These are phyloP conservation scores for Rhytidhysteron rufulum DNA, from an alignment of 2,329 filamentous ascomycete genomes.

Conservation along the genomic window DNA sequence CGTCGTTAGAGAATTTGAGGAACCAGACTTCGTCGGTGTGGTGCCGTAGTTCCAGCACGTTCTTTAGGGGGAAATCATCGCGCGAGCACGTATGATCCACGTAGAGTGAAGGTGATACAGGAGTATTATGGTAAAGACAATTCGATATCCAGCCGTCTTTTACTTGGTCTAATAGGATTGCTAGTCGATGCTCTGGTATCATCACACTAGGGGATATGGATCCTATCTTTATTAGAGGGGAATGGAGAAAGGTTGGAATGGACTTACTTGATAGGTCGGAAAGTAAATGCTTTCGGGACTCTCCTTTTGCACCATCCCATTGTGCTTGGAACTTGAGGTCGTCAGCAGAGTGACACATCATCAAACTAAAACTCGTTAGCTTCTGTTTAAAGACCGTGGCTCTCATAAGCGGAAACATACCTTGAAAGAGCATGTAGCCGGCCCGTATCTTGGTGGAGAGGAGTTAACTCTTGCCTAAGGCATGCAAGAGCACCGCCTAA, in stretches of 20 bases:
- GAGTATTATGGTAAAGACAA: slow-evolving; percentile 86
- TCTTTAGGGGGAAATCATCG: slow-evolving; percentile 71
- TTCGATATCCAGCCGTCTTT: slow-evolving; percentile 78
- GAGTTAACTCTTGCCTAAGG: slow-evolving; percentile 83
- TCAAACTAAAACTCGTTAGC: slow-evolving; percentile 54
- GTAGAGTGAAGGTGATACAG: slow-evolving; percentile 76
- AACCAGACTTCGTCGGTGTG: slow-evolving; percentile 88
- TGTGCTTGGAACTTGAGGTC: slow-evolving; percentile 72
- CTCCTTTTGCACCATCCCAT: slow-evolving; percentile 78
- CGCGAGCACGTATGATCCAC: slow-evolving; percentile 81
- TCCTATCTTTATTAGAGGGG: slow-evolving; percentile 46
- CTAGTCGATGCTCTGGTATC: slow-evolving; percentile 88
- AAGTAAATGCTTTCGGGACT: slow-evolving; percentile 70
- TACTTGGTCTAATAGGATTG: slow-evolving; percentile 74
- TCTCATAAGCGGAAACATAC: slow-evolving; percentile 34
- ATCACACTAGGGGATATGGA: slow-evolving; percentile 95
- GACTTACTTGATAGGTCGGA: slow-evolving; percentile 77
- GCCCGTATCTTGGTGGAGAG: slow-evolving; percentile 72
- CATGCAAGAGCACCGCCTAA: slow-evolving; percentile 71
- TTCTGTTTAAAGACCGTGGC: background rate
- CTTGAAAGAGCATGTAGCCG: slow-evolving; percentile 79
- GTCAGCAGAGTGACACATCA: slow-evolving; percentile 80
- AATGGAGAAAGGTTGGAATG: background rate
- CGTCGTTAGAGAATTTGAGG: slow-evolving; percentile 84
- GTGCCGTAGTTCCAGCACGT: slow-evolving; percentile 65